Evolutionary conservation across 164 flowering plant species (phyloP).

Genomic region (Houttuynia cordata): DNA sequence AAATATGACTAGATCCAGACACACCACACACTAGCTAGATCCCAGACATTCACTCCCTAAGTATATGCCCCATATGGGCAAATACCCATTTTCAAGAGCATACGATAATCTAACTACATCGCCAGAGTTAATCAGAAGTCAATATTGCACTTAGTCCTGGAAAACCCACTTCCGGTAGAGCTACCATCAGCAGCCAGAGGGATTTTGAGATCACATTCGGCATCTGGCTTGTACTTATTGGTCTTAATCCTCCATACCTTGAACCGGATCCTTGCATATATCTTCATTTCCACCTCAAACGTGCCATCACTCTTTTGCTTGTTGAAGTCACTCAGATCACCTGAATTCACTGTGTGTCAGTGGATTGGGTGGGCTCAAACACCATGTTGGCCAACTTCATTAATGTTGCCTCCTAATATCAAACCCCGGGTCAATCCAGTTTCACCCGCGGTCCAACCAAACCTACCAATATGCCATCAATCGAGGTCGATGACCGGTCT

Average conservation of each 20-base stretch:
- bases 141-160: slow-evolving; percentile 25
- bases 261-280: slow-evolving; percentile 35
- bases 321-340: slow-evolving; percentile 4
- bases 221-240: slow-evolving; percentile 27
- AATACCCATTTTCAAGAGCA: no score
- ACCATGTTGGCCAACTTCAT: no score
- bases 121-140: slow-evolving; percentile 8
- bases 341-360: not conserved
- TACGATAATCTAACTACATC: not conserved
- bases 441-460: no score
- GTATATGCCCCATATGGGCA: no score
- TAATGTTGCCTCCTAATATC: no score
- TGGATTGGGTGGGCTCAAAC: no score
- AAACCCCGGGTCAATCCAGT: no score
- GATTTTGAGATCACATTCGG: slow-evolving; percentile 46
- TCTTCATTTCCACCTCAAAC: slow-evolving; percentile 36
- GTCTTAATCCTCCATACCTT: slow-evolving; percentile 38
- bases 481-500: no score
- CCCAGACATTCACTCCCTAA: no score
- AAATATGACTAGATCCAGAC: no score
- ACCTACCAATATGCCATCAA: no score
- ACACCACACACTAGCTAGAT: no score
- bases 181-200: slow-evolving; percentile 24
- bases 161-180: slow-evolving; percentile 4
- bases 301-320: slow-evolving; percentile 21